Conservation (phyloP, 192 early-diverging fungal species). For the Coemansia sp. region DNA sequence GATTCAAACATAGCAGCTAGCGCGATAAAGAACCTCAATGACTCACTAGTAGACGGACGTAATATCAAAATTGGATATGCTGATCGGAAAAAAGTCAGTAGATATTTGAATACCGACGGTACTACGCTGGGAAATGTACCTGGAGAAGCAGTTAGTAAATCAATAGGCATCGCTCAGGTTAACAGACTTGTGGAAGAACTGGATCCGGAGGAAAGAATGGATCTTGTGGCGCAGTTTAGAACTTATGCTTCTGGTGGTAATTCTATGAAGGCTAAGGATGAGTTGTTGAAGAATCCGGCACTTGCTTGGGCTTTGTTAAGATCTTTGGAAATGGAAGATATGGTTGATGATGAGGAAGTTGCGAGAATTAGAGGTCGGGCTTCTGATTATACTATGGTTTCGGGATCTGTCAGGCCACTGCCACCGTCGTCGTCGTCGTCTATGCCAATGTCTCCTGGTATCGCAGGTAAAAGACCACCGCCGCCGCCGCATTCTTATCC, state of each 20-base stretch:
- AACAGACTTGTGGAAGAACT: constrained; percentile 12
- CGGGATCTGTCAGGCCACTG: background rate
- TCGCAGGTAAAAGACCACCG: background rate
- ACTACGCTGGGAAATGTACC: constrained; percentile 19
- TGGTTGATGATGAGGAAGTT: constrained; percentile 1
- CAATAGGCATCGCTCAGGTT: constrained; percentile 14
- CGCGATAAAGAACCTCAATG: constrained; percentile 90
- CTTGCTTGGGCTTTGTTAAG: constrained; percentile 24
- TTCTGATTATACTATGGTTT: background rate
- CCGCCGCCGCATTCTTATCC: background rate
- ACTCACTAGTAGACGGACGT: constrained; percentile 85
- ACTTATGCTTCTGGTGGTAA: constrained; percentile 27
- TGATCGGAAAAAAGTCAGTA: constrained; percentile 52
- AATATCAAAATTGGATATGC: constrained; percentile 92
- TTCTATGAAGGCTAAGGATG: constrained; percentile 22
- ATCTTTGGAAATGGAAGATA: constrained; percentile 18
- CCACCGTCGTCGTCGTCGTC: background rate
- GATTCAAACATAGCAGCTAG: constrained; percentile 91
- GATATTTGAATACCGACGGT: constrained; percentile 35
- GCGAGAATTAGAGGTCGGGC: background rate
- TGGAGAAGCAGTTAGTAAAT: constrained; percentile 12
- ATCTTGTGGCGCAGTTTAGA: constrained; percentile 35
- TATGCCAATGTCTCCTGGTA: constrained; percentile 4
- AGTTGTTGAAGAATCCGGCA: constrained; percentile 36
- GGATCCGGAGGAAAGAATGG: constrained; percentile 9